Evolutionary conservation across 169 alveolate genomes (phyloP).

Genomic region (Miamiensis avidus): DNA sequence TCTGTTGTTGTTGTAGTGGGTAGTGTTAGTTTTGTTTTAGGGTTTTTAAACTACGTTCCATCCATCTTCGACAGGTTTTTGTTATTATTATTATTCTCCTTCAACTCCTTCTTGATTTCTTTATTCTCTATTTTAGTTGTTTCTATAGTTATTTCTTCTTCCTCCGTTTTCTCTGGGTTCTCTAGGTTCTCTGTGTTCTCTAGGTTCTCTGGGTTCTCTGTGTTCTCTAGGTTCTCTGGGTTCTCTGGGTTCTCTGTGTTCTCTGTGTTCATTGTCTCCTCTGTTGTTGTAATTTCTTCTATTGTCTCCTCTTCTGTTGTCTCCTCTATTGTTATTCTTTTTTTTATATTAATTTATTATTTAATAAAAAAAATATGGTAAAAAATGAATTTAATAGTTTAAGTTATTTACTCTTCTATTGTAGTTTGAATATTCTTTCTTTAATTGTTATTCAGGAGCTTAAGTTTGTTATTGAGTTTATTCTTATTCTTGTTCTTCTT

Average conservation of each 20-base stretch:
- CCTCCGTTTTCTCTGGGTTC: neutral
- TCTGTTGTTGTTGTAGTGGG: neutral
- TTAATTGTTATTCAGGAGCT: neutral
- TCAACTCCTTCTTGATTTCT: too few relatives aligned
- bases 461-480: neutral
- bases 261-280: neutral
- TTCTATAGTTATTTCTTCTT: too few relatives aligned
- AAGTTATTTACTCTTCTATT: too few relatives aligned
- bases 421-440: neutral
- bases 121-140: too few relatives aligned
- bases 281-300: neutral
- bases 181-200: neutral
- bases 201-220: neutral
- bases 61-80: neutral
- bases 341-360: too few relatives aligned
- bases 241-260: neutral
- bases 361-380: too few relatives aligned
- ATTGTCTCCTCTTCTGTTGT: neutral
- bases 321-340: neutral
- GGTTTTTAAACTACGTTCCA: neutral
- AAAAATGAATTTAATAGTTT: too few relatives aligned
- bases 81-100: too few relatives aligned
- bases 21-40: neutral
- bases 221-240: neutral
- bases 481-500: neutral